phyloP scores from a whole-genome alignment of 805 yeast genomes.

The Ogataea haglerorum region DNA sequence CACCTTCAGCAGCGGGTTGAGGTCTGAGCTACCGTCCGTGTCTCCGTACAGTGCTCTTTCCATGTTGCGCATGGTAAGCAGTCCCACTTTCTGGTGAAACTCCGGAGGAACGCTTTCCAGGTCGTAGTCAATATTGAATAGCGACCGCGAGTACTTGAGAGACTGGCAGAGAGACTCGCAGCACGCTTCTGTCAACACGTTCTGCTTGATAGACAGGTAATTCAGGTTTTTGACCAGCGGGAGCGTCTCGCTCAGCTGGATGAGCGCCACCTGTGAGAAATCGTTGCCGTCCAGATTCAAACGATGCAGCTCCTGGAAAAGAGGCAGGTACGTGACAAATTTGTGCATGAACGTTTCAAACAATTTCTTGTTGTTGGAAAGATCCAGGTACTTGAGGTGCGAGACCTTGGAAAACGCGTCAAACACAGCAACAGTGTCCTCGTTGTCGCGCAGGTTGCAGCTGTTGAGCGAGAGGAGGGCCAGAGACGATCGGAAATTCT shows the following conservation, averaged over 20 bases:
- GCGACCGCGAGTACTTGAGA: constrained; percentile 59
- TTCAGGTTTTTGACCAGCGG: constrained; percentile 64
- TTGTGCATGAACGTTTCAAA: constrained; percentile 61
- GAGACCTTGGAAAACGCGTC: constrained; percentile 51
- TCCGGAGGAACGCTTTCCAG: constrained; percentile 55
- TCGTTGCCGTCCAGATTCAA: constrained; percentile 71
- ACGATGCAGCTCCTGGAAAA: constrained; percentile 59
- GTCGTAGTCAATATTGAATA: constrained; percentile 68
- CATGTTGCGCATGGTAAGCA: constrained; percentile 81
- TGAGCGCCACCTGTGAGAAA: constrained; percentile 51
- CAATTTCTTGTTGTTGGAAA: constrained; percentile 64
- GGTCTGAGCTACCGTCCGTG: constrained; percentile 1
- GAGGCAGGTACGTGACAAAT: constrained; percentile 63
- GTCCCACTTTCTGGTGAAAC: constrained; percentile 68
- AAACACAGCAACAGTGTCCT: constrained; percentile 48
- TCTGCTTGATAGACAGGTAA: constrained; percentile 68
- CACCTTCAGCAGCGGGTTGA: not conserved
- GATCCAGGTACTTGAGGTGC: constrained; percentile 65
- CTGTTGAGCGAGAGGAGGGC: constrained; percentile 61
- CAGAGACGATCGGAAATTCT: constrained; percentile 26
- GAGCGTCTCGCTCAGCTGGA: constrained; percentile 61
- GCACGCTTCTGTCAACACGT: constrained; percentile 54
- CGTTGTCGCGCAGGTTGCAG: constrained; percentile 52
- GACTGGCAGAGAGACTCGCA: constrained; percentile 67
- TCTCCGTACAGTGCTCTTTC: constrained; percentile 46